These are phyloP conservation scores for Pisolithus sp. DNA, from an alignment of 768 basidiomycete species.

Conservation along the genomic window DNA sequence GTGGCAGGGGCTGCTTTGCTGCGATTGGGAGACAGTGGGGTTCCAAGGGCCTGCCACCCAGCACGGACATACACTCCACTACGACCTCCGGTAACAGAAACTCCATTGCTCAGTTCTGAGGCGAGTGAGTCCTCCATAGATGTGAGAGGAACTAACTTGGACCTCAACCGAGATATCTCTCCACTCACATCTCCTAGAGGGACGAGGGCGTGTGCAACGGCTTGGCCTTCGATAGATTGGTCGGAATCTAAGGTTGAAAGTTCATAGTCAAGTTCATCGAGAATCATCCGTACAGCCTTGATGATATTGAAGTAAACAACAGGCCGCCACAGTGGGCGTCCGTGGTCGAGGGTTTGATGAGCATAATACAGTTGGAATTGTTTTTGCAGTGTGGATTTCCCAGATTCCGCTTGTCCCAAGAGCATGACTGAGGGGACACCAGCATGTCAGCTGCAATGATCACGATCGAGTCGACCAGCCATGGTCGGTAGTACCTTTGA, in stretches of 20 bases:
- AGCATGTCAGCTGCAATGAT: slow-evolving; percentile 3
- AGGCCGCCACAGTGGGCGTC: slow-evolving; percentile 70
- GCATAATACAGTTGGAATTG: slow-evolving; percentile 82
- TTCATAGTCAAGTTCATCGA: slow-evolving; percentile 64
- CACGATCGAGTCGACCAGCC: background rate
- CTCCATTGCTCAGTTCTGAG: slow-evolving; percentile 60
- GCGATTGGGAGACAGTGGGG: slow-evolving; percentile 34
- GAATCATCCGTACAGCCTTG: slow-evolving; percentile 68
- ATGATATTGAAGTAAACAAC: slow-evolving; percentile 82
- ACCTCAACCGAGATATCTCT: slow-evolving; percentile 49
- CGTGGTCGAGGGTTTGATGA: slow-evolving; percentile 58
- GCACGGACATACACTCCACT: slow-evolving; percentile 61
- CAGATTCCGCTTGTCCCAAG: slow-evolving; percentile 74
- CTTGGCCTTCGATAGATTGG: slow-evolving; percentile 24
- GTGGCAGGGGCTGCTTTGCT: slow-evolving; percentile 35
- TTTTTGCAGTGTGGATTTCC: slow-evolving; percentile 80
- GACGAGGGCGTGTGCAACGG: slow-evolving; percentile 24
- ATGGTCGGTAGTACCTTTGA: slow-evolving; percentile 41
- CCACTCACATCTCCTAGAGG: slow-evolving; percentile 30
- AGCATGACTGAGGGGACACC: slow-evolving; percentile 48
- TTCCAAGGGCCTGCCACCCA: slow-evolving; percentile 64
- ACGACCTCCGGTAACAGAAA: slow-evolving; percentile 54
- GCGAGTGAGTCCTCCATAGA: slow-evolving; percentile 63
- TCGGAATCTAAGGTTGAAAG: slow-evolving; percentile 30
- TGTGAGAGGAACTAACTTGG: slow-evolving; percentile 54